Evolutionary conservation across 306 rosid species (phyloP), one percentile per base, ranked within the genome.

Genomic region (Pterocarpus santalinus): DNA sequence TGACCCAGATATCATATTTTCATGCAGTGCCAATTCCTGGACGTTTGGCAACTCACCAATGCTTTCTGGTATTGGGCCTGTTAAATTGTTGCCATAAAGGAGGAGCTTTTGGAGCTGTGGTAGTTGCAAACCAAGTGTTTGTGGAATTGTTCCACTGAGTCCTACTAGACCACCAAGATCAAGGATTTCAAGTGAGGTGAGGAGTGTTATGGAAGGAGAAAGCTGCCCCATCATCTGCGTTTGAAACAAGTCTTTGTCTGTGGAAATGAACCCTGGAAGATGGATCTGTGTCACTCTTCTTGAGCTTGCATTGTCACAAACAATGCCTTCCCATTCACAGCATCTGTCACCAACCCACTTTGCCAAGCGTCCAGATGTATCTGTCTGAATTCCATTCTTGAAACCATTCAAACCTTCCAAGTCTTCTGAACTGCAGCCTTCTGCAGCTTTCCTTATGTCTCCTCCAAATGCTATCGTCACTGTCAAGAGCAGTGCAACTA

Each of bases 261-360:
- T 43, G 8, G 47, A 43, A 43, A 78, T 87, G 81, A 90, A 81
- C 9, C 96, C 94, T 39, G 91, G 80, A 16, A 91, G 92, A 64
- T 51, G 52, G 41, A 93, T 83, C 51, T 85, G 86, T 34, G 77
- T 90, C 35, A 93, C 93, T 65, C 94, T 93, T 7, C 47, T 43
- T 43, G 86, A 83, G 39, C 85, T 90, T 66, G 57, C 69, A 43
- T 85, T 78, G 14, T 90, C 88, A 69, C 97, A 93, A 2, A 85
- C 69, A 73, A 93, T 72, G 22, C 94, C 97, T 78, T 88, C 87
- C 97, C 97, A 90, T 0, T 73, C 76, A 73, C 93, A 93, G 52
- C 94, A 91, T 30, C 41, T 85, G 5, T 28, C 56, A 14, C 87
- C 93, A 36, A 78, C 67, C 97, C 97, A 93, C 69, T 68, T 85